Conservation (phyloP, 1,284 basidiomycete species). For the Ustilago trichophora region DNA sequence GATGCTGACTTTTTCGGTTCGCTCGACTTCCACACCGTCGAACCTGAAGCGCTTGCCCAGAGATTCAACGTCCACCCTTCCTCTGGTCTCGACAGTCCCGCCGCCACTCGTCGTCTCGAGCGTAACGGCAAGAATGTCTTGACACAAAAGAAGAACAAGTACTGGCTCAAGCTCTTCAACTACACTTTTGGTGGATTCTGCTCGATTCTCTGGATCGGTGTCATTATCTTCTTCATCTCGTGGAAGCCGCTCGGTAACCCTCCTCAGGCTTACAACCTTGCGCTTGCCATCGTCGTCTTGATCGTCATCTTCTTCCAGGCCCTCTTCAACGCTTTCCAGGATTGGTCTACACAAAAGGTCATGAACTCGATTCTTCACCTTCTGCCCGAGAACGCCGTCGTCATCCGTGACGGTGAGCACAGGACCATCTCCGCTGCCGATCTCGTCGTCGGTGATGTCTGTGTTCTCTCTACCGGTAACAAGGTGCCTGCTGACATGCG, state of each 20-base stretch:
- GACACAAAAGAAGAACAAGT: conserved; percentile 70
- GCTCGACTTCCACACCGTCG: conserved; percentile 73
- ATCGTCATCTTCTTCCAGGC: conserved; percentile 69
- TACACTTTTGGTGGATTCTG: conserved; percentile 74
- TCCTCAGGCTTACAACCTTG: conserved; percentile 71
- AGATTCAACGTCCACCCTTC: conserved; percentile 70
- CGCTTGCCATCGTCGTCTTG: conserved; percentile 67
- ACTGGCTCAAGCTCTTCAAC: conserved; percentile 70
- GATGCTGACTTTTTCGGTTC: conserved; percentile 40
- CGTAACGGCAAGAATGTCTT: conserved; percentile 71
- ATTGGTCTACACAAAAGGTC: conserved; percentile 40
- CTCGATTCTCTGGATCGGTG: conserved; percentile 72
- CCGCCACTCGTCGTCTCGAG: conserved; percentile 70
- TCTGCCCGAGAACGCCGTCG: conserved; percentile 71
- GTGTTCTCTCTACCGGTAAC: conserved; percentile 69
- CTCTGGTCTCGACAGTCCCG: conserved; percentile 70
- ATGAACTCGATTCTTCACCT: conserved; percentile 71
- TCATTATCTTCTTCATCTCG: conserved; percentile 71
- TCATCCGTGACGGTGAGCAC: conserved; percentile 74
- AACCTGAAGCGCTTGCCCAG: conserved; percentile 70
- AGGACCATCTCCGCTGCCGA: conserved; percentile 73
- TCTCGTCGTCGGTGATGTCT: conserved; percentile 76
- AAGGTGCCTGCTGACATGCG: conserved; percentile 70
- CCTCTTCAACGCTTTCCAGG: conserved; percentile 70
- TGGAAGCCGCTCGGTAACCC: conserved; percentile 71